phyloP scores from a whole-genome alignment of 2,329 filamentous ascomycete species.

The Talaromyces piceae region DNA sequence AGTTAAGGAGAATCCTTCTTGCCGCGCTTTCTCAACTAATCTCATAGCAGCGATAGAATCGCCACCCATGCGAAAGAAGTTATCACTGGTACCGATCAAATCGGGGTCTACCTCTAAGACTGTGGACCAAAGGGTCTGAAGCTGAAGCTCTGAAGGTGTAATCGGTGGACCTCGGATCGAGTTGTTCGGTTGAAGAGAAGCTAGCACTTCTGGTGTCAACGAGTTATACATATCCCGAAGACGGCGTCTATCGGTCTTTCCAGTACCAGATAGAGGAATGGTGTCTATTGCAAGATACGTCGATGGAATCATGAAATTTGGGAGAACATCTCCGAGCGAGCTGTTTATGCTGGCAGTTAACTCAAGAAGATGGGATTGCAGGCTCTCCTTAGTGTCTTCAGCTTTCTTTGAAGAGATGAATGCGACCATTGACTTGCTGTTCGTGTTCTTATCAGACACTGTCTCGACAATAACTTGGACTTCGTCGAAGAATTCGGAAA shows the following conservation, averaged over 20 bases:
- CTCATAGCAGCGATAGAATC: constrained; percentile 19
- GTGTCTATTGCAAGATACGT: constrained; percentile 14
- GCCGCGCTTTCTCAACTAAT: constrained; percentile 9
- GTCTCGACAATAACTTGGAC: constrained; percentile 3
- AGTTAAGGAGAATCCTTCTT: constrained; percentile 1
- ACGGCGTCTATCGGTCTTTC: constrained; percentile 17
- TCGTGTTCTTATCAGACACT: not conserved
- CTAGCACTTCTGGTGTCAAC: constrained; percentile 1
- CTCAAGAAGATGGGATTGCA: not conserved
- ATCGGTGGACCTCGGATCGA: constrained; percentile 11
- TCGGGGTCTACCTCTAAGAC: constrained; percentile 15
- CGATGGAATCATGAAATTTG: constrained; percentile 18
- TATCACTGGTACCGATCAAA: constrained; percentile 16
- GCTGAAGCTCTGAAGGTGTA: constrained; percentile 14
- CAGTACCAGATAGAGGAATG: constrained; percentile 16
- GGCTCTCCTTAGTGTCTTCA: not conserved
- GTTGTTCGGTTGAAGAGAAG: constrained; percentile 18
- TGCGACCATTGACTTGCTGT: not conserved
- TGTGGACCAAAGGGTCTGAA: constrained; percentile 15
- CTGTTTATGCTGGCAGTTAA: not conserved
- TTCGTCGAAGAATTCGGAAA: not conserved
- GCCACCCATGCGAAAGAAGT: constrained; percentile 25
- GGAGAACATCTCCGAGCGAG: constrained; percentile 10
- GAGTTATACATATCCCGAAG: constrained; percentile 13
- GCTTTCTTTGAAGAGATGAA: not conserved